Evolutionary conservation across 2,329 filamentous ascomycete genomes (phyloP), one percentile per base, ranked within the genome.

Genomic region (Aureobasidium sp.): DNA sequence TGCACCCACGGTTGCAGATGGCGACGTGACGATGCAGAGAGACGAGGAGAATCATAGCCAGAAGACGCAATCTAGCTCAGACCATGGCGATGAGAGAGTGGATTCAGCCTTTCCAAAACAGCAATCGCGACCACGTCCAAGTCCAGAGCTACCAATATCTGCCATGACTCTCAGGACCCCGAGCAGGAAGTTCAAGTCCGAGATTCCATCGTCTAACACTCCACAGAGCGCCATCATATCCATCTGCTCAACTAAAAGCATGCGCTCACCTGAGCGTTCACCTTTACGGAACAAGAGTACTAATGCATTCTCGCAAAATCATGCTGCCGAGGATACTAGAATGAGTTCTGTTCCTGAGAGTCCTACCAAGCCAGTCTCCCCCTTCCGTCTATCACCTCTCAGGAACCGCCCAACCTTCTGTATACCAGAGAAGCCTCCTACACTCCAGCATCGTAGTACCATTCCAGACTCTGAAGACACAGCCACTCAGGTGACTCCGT

Each of bases 141-240:
- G 45, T 21, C 48, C 58, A 21, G 58, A 60, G 27, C n/a, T 60
- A 16, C 29, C 41, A 11, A 27, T 52, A 36, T 36, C 47, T 11
- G 30, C 32, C 8, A 52, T 45, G 21, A 37, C 39, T 16, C 42
- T 50, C 2, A 47, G 49, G 16, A 61, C 59, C 16, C 59, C 59
- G 25, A 39, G 13, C n/a, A 54, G 42, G n/a, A 55, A 8, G 29
- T 55, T 61, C 27, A 42, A 16, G 34, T 47, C 50, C 25, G 66
- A 67, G 48, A 66, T 69, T n/a, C 68, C 68, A 7, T 69, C 67
- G 4, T 69, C 67, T 1, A 67, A 69, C 39, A 67, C 67, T 16
- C 66, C 67, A 10, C 62, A 62, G 32, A 67, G 65, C 27, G 65
- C 66, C 4, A 66, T 66, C 9, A 42, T 67, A 21, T 67, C 66